Base-by-base conservation (phyloP, 345 rosid genomes). In the Cardamine chenopodiifolia region DNA sequence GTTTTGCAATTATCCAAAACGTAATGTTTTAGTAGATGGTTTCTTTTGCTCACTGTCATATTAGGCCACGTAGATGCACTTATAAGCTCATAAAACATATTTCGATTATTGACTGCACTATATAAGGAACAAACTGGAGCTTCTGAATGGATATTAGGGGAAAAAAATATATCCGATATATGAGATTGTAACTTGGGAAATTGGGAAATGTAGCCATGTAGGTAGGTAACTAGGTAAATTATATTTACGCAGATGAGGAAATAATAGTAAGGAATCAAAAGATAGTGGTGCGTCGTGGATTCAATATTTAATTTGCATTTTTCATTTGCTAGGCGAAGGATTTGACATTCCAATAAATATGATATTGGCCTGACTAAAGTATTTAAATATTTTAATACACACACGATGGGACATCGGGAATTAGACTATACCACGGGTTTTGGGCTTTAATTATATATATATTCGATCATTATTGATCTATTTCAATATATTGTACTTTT, bases 11-110 rank as follows among this genome's bases (percentile, higher is more conserved):
- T 49, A 59, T 67, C 62, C 55, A 26, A 28, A 49, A 49, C 35
- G 2, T 28, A 58, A 52, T 17, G 13, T n/a, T 34, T 44, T 10
- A 31, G n/a, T 26, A 26, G 28, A 31, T 52, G 20, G 10, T 54
- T 32, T 32, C 6, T 42, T 44, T 13, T 32, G 47, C 47, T 67
- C 11, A 67, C 62, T n/a, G 68, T 60, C 62, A 75, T 19, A 67
- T 49, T 60, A 20, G 19, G 74, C 79, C 79, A 75, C 79, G 79
- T 75, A 50, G 47, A 75, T 20, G 79, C 73, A 14, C 60, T 68
- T 50, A 11, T 20, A 59, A 39, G 32, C 79, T 68, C 74, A 75
- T 19, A 75, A 60, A 66, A 47, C 50, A 65, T 3, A 25, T 56
- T 11, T 57, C 22, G 49, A 34, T 29, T 56, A 17, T 32, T 73